These are phyloP conservation scores for Neurospora sp. DNA, from an alignment of 495 filamentous ascomycete genomes.

Conservation along the genomic window DNA sequence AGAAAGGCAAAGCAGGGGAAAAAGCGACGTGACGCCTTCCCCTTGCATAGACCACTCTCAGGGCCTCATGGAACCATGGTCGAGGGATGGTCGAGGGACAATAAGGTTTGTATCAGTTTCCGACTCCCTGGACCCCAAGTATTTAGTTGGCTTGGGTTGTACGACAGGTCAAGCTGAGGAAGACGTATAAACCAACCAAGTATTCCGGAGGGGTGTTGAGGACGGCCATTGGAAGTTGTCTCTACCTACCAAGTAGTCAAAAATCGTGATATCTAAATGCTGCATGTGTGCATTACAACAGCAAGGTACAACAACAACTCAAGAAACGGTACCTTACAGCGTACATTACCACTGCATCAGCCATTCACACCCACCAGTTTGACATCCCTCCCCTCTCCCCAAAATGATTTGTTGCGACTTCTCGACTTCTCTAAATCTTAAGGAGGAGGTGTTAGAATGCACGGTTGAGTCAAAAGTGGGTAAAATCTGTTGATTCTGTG, in stretches of 20 bases:
- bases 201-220: neutral
- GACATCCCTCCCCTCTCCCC: neutral
- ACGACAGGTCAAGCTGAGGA: neutral
- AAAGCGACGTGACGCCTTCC: neutral
- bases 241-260: too few relatives aligned
- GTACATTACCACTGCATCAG: neutral
- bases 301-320: neutral
- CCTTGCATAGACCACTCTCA: neutral
- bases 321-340: neutral
- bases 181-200: neutral
- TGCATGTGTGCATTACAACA: neutral
- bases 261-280: neutral
- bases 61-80: neutral
- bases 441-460: too few relatives aligned
- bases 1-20: neutral
- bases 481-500: too few relatives aligned
- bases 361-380: neutral
- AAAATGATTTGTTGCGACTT: neutral
- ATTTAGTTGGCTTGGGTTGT: neutral
- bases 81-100: neutral
- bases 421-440: neutral
- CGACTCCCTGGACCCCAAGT: neutral
- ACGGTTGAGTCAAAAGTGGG: too few relatives aligned
- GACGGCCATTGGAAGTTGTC: neutral
- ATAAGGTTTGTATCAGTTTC: neutral